Evolutionary conservation across 768 basidiomycete genomes (phyloP).

Genomic region (Naganishia vaughanmartiniae): DNA sequence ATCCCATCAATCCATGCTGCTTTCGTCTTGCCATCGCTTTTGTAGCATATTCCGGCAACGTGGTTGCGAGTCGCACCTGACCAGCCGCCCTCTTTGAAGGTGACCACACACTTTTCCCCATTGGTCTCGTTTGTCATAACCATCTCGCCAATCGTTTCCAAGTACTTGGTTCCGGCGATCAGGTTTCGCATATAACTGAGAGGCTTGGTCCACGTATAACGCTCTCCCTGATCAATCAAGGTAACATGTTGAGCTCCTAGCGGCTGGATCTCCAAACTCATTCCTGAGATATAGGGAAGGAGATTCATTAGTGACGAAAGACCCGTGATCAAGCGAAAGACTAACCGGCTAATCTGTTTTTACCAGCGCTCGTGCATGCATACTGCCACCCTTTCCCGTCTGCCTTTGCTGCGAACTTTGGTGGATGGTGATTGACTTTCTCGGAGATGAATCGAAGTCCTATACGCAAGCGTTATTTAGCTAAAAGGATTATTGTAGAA

Average conservation of each 20-base stretch:
- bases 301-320: background rate
- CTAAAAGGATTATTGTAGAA: background rate
- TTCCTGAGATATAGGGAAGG: slow-evolving; percentile 59
- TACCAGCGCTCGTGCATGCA: slow-evolving; percentile 71
- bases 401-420: slow-evolving; percentile 74
- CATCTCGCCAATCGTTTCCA: slow-evolving; percentile 80
- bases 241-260: slow-evolving; percentile 67
- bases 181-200: slow-evolving; percentile 85
- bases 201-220: slow-evolving; percentile 64
- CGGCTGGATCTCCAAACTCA: slow-evolving; percentile 82
- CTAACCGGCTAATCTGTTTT: slow-evolving; percentile 87
- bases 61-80: slow-evolving; percentile 64
- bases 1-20: slow-evolving; percentile 74
- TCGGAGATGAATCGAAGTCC: slow-evolving; percentile 65
- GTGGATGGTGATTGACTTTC: slow-evolving; percentile 80
- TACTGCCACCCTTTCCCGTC: slow-evolving; percentile 75
- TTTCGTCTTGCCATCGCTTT: slow-evolving; percentile 57
- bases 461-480: background rate
- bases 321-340: background rate
- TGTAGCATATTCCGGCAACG: slow-evolving; percentile 64
- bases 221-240: slow-evolving; percentile 58
- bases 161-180: slow-evolving; percentile 85
- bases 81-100: slow-evolving; percentile 78
- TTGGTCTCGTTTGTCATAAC: slow-evolving; percentile 65
- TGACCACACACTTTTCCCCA: slow-evolving; percentile 64